These are phyloP conservation scores for Pachyrhizus erosus DNA, from an alignment of 306 rosid genomes.

Conservation along the genomic window DNA sequence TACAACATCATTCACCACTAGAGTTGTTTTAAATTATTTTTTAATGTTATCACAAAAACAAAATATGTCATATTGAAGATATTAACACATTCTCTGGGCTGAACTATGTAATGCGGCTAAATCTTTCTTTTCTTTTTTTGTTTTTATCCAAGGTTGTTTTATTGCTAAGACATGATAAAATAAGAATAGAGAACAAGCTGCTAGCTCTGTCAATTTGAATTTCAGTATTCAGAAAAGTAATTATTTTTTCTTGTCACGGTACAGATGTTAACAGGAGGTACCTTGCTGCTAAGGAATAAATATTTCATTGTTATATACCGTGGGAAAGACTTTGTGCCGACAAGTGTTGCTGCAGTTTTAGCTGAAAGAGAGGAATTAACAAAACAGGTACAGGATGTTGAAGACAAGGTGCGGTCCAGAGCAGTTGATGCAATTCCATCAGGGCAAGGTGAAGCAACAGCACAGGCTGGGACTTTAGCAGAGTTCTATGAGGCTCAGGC, in stretches of 20 bases:
- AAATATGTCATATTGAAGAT: background rate
- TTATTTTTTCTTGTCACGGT: slow-evolving; percentile 42
- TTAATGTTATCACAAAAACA: background rate
- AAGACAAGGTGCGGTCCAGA: slow-evolving; percentile 71
- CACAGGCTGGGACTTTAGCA: slow-evolving; percentile 90
- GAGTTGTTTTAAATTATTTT: background rate
- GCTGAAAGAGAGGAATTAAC: slow-evolving; percentile 90
- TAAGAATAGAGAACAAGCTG: slow-evolving; percentile 10
- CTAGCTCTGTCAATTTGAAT: slow-evolving; percentile 30
- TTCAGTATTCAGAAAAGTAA: background rate
- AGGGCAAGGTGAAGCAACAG: slow-evolving; percentile 59
- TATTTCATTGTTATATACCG: slow-evolving; percentile 91
- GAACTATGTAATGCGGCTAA: slow-evolving; percentile 3
- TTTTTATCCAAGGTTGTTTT: background rate
- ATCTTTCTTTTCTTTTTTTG: background rate
- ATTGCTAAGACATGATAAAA: slow-evolving; percentile 27
- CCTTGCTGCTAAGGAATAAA: slow-evolving; percentile 88
- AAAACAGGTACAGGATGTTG: slow-evolving; percentile 87
- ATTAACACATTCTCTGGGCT: slow-evolving; percentile 1
- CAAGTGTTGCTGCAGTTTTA: slow-evolving; percentile 78
- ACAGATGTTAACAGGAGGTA: slow-evolving; percentile 93
- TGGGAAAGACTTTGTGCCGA: slow-evolving; percentile 94
- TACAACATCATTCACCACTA: background rate
- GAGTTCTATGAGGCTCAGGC: slow-evolving; percentile 97
- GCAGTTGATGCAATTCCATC: slow-evolving; percentile 57